Evolutionary conservation across 345 rosid species (phyloP).

Genomic region (Gossypium sturtianum): DNA sequence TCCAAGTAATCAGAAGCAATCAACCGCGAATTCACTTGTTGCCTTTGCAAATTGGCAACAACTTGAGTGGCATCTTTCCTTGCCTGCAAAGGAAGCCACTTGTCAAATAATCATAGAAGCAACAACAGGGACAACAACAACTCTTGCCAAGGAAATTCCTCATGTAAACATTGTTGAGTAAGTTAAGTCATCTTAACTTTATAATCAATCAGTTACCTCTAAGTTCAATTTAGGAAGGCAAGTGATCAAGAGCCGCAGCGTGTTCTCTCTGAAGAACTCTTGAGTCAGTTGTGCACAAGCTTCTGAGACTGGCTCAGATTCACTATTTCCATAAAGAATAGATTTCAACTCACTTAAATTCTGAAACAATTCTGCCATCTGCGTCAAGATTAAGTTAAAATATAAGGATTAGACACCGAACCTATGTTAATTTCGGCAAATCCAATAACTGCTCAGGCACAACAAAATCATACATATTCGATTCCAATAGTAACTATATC

Average conservation of each 20-base stretch:
- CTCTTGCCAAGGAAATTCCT: neutral
- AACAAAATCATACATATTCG: neutral
- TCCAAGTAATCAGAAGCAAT: slow-evolving; percentile 96
- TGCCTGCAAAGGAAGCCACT: slow-evolving; percentile 42
- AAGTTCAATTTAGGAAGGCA: slow-evolving; percentile 82
- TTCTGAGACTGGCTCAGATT: slow-evolving; percentile 94
- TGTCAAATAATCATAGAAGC: slow-evolving; percentile 10
- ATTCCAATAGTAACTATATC: neutral
- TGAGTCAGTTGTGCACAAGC: slow-evolving; percentile 90
- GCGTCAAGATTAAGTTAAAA: slow-evolving; percentile 5
- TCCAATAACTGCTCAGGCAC: neutral
- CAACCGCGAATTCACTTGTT: slow-evolving; percentile 81
- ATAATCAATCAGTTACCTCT: slow-evolving; percentile 47
- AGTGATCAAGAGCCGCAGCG: slow-evolving; percentile 58
- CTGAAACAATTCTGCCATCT: slow-evolving; percentile 77
- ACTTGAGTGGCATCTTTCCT: slow-evolving; percentile 98
- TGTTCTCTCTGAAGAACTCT: slow-evolving; percentile 85
- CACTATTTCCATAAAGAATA: slow-evolving; percentile 90
- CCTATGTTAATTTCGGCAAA: neutral
- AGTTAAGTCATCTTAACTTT: neutral
- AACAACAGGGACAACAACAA: neutral
- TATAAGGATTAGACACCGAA: neutral
- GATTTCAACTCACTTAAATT: slow-evolving; percentile 80
- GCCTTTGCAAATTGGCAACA: slow-evolving; percentile 95
- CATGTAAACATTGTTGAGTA: neutral